Base-by-base conservation (phyloP, 2,329 filamentous ascomycete genomes). In the Helminthosporium solani region DNA sequence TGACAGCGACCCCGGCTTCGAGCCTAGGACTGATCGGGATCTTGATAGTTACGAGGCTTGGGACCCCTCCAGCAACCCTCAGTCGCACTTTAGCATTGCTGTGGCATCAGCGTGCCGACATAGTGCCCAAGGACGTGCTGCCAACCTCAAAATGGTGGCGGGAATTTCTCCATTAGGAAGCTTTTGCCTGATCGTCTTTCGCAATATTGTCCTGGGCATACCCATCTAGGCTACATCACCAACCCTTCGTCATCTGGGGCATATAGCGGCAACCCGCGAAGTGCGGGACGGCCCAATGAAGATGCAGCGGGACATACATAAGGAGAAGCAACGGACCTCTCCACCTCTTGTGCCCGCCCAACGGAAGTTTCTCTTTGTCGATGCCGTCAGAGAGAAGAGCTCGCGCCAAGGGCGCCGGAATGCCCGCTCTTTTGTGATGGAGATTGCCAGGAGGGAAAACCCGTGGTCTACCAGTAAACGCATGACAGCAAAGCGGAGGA, bases 401-500 rank as follows among this genome's bases (percentile, higher is more conserved):
- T 69, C 64, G 11, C 59, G 63, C 50, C 64, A 69, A 59, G 67
- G 66, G 34, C 66, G 67, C 34, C 67, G 66, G 40, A 67, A 67
- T 66, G 67, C 66, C 60, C 67, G 68, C 44, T 70, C 68, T 33
- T 70, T 70, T 54, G 67, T 71, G 16, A 70, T 71, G 68, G 66
- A 69, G 54, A 69, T 64, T 40, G 68, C 66, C 20, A 57, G 68
- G 20, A 64, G 61, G 47, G 66, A 70, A 47, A 58, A 61, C 19
- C 66, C 66, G 44, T 71, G 68, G 68, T 71, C 67, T 2, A 70
- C 68, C 30, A 70, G 68, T 60, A 70, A 69, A 54, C 57, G 68
- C 51, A 57, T 58, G 20, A 53, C 60, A 30, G 54, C 59, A 31
- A 70, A 67, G 48, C 60, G 64, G 46, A 56, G 60, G 34, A 64